These are phyloP conservation scores for Colletotrichum tabaci DNA, from an alignment of 2,329 filamentous ascomycete genomes.

Conservation along the genomic window DNA sequence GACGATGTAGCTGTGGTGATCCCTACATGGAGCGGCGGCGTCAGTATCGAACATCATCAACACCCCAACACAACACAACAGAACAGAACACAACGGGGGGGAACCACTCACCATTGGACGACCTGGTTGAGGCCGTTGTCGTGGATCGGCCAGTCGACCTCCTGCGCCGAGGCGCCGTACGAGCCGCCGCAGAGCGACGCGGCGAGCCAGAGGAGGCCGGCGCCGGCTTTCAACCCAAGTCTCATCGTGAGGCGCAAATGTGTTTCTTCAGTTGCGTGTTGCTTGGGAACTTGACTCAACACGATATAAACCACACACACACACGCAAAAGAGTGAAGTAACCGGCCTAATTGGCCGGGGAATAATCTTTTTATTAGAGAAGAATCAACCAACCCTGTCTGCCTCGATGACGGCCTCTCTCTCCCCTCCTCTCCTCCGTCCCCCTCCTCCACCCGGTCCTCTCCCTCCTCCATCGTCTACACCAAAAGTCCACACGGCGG, in stretches of 20 bases:
- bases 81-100: background rate
- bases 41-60: background rate
- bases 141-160: constrained; percentile 47
- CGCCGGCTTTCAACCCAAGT: constrained; percentile 28
- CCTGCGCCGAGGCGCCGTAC: constrained; percentile 22
- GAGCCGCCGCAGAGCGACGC: constrained; percentile 32
- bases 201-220: constrained; percentile 35
- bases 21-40: constrained; percentile 48
- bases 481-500: background rate
- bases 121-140: constrained; percentile 52
- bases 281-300: constrained; percentile 7
- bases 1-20: constrained; percentile 58
- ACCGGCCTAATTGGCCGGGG: constrained; percentile 24
- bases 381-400: constrained; percentile 21
- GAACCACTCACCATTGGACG: constrained; percentile 50
- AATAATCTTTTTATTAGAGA: too few relatives aligned
- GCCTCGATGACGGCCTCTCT: background rate
- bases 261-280: background rate
- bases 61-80: background rate
- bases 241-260: constrained; percentile 25
- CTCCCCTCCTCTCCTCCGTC: background rate
- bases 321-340: background rate
- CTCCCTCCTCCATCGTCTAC: background rate
- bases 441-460: too few relatives aligned
- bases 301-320: background rate